Base-by-base conservation (phyloP, 192 early-diverging fungal species). In the Mortierella claussenii region DNA sequence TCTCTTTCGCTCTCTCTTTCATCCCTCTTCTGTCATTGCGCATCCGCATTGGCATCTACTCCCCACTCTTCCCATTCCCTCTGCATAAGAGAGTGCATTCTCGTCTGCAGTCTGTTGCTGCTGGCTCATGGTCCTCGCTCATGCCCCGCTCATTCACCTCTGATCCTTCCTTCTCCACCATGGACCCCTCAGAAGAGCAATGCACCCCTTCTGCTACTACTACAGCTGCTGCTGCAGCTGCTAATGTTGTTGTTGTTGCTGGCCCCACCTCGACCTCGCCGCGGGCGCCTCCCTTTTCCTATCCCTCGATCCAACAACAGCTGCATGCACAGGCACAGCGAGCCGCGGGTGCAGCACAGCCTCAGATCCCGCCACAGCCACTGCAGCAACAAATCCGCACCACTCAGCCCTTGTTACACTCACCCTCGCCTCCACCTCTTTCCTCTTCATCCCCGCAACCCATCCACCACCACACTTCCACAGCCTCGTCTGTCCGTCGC, bases 391-490 rank as follows among this genome's bases (percentile, higher is more conserved):
- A 27, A 21, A 21, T 20, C 15, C 15, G 47, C 9, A 26, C 18
- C 3, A 31, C 50, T 53, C 50, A 53, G 50, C 50, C 50, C 9
- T 18, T 12, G 30, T 53, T 32, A 53, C 50, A 31, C 30, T 18
- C 50, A 15, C 18, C 1, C 50, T 28, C 40, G 21, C 13, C 40
- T 34, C 51, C 34, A 11, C 18, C 52, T 6, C 1, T 13, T 28
- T 6, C 11, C 24, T 10, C 18, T 20, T 37, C 59, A 31, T 31
- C 30, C 30, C 44, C 27, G 8, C 42, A 18, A 9, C 27, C 33
- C 31, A 37, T 34, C 9, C 2, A 9, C 4, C 54, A 55, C 8
- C 40, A 42, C 8, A 42, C 40, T n/a, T n/a, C n/a, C n/a, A n/a
- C n/a, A n/a, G n/a, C n/a, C n/a, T n/a, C n/a, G n/a, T n/a, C n/a